phyloP scores from a whole-genome alignment of 257 asterid species.

The Solanum chilense region DNA sequence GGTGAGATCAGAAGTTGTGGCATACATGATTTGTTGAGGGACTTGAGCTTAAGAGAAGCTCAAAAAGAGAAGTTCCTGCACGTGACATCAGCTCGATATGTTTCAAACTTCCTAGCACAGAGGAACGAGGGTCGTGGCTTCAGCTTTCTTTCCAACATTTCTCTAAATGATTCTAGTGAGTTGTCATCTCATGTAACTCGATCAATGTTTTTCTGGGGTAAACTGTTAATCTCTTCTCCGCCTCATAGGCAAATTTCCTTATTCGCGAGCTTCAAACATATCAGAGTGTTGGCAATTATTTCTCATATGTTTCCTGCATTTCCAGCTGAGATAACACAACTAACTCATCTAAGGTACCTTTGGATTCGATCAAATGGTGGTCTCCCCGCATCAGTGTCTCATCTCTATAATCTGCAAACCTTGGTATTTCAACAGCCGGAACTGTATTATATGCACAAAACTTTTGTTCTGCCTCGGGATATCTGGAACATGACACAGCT shows the following conservation, averaged over 20 bases:
- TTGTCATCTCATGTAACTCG: neutral
- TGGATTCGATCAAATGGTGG: conserved; percentile 6
- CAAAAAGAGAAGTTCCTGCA: neutral
- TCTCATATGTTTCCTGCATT: conserved; percentile 4
- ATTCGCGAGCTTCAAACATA: conserved; percentile 9
- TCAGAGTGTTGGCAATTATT: conserved; percentile 17
- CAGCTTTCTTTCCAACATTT: neutral
- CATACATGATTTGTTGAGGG: neutral
- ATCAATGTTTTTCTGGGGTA: conserved; percentile 3
- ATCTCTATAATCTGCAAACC: conserved; percentile 18
- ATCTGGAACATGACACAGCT: conserved; percentile 14
- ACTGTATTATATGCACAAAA: neutral
- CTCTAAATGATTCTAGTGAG: neutral
- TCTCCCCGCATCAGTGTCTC: conserved; percentile 13
- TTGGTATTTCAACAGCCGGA: conserved; percentile 6
- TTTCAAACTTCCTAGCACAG: neutral
- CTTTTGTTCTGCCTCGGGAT: conserved; percentile 8
- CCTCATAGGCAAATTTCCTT: neutral
- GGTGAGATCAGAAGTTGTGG: neutral
- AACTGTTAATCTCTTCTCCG: neutral
- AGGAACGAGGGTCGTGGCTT: neutral
- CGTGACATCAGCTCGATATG: neutral
- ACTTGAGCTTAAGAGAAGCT: conserved; percentile 1
- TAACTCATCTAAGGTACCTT: conserved; percentile 20
- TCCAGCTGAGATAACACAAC: conserved; percentile 6